Evolutionary conservation across 2,329 filamentous ascomycete genomes (phyloP).

Genomic region (Fusarium nodosum): DNA sequence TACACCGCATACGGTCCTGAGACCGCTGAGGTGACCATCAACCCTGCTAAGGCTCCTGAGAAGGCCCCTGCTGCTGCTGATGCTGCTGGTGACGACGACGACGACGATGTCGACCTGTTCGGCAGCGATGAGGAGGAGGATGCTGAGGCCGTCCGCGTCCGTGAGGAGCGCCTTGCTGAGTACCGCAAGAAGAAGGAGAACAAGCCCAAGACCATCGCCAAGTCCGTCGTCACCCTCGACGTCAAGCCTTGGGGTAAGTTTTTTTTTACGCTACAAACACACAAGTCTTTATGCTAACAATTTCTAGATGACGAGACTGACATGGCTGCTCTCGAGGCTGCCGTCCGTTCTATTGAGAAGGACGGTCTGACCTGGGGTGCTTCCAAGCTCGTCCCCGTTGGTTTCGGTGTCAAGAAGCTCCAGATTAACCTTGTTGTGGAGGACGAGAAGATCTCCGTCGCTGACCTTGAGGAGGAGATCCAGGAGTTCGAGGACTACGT

Average conservation of each 20-base stretch:
- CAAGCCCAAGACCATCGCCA: slow-evolving; percentile 92
- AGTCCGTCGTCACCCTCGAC: slow-evolving; percentile 95
- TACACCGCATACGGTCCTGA: slow-evolving; percentile 95
- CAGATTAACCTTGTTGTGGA: slow-evolving; percentile 98
- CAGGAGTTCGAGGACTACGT: slow-evolving; percentile 90
- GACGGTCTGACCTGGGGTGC: slow-evolving; percentile 97
- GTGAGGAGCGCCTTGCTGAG: slow-evolving; percentile 90
- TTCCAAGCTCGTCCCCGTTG: slow-evolving; percentile 88
- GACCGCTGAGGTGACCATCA: slow-evolving; percentile 79
- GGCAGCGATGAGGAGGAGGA: slow-evolving; percentile 95
- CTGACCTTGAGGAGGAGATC: slow-evolving; percentile 90
- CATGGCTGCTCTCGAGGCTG: slow-evolving; percentile 83
- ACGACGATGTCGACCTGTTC: slow-evolving; percentile 93
- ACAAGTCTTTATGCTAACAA: slow-evolving; percentile 43
- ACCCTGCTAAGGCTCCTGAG: slow-evolving; percentile 80
- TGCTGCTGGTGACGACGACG: slow-evolving; percentile 60
- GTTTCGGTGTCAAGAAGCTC: slow-evolving; percentile 99
- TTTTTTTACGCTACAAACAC: no score
- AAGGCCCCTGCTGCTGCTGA: slow-evolving; percentile 35
- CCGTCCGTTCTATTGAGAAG: slow-evolving; percentile 86
- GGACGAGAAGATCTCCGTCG: slow-evolving; percentile 93
- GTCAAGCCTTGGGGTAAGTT: slow-evolving; percentile 98
- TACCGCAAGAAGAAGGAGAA: slow-evolving; percentile 97
- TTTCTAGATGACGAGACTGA: slow-evolving; percentile 88
- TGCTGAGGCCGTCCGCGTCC: slow-evolving; percentile 83